Percentiles rank a stretch among this genome's conserved stretches.
Evolutionary conservation across 768 basidiomycete genomes (phyloP).

Genomic region (Exsudoporus frostii): DNA sequence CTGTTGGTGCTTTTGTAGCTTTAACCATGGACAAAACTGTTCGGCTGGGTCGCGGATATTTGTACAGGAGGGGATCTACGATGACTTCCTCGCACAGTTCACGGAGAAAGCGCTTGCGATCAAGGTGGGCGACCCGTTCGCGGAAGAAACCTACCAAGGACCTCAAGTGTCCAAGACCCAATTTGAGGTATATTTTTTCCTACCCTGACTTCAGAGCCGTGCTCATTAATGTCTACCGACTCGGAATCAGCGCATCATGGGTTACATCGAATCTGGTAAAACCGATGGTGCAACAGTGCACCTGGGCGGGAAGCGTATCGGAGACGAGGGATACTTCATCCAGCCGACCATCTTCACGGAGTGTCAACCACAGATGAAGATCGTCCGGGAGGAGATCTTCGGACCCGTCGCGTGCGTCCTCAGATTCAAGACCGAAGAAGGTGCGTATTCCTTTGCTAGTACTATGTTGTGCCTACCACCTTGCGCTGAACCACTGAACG

Average conservation of each 20-base stretch:
- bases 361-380: constrained; percentile 8
- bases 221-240: neutral
- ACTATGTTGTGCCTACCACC: no score
- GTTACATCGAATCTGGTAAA: constrained; percentile 10
- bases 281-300: constrained; percentile 2
- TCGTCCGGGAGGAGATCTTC: constrained; percentile 11
- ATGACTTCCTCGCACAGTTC: neutral
- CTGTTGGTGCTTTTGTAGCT: neutral
- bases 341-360: constrained; percentile 12
- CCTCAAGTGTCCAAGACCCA: constrained; percentile 11
- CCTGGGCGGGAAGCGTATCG: neutral
- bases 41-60: constrained; percentile 11
- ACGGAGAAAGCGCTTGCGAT: constrained; percentile 5
- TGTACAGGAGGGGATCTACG: constrained; percentile 5
- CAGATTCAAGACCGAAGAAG: constrained; percentile 7
- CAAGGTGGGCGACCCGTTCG: constrained; percentile 7
- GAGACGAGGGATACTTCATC: constrained; percentile 9
- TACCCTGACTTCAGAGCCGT: no score
- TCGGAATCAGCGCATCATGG: constrained; percentile 7
- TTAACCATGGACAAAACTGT: constrained; percentile 9
- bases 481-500: neutral
- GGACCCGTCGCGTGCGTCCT: constrained; percentile 10
- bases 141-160: constrained; percentile 5
- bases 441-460: neutral
- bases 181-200: neutral